phyloP scores from a whole-genome alignment of 2,329 filamentous ascomycete genomes.

The Cordyceps tenuipes region DNA sequence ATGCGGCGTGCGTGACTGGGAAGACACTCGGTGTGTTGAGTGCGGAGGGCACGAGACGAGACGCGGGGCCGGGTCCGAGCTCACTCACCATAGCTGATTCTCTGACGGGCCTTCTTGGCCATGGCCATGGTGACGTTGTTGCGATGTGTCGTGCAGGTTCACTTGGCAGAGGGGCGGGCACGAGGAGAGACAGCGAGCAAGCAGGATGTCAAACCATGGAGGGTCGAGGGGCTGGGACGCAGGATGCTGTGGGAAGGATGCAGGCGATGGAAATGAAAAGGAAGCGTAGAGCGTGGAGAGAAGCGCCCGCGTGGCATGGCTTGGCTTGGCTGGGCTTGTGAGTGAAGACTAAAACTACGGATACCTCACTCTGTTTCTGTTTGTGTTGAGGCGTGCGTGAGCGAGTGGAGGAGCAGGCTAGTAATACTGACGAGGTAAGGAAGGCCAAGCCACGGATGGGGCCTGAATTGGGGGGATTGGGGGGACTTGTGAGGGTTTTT shows the following conservation, averaged over 20 bases:
- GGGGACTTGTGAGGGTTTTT: background rate
- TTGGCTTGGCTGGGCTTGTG: background rate
- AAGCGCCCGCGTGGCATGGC: slow-evolving; percentile 10
- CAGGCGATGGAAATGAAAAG: background rate
- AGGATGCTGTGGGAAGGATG: background rate
- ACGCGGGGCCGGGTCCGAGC: slow-evolving; percentile 2
- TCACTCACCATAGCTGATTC: slow-evolving; percentile 62
- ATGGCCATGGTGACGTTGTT: slow-evolving; percentile 29
- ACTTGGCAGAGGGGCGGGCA: background rate
- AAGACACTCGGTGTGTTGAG: background rate
- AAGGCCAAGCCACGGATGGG: background rate
- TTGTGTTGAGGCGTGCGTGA: background rate
- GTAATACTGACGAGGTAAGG: no score
- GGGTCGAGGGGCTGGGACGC: background rate
- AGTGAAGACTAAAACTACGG: background rate
- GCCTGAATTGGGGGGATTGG: background rate
- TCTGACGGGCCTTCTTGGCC: slow-evolving; percentile 61
- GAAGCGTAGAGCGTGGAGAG: slow-evolving; percentile 1
- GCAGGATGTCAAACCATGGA: background rate
- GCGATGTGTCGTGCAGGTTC: background rate
- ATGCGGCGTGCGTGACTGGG: no score
- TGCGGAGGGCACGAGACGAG: slow-evolving; percentile 12
- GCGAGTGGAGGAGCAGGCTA: background rate
- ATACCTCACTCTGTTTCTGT: no score
- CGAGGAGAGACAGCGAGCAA: background rate